A percentile compares a stretch with the other conserved stretches of the same genome.
Conservation (phyloP, 2,329 filamentous ascomycete species). For the Aspergillus clavatus region DNA sequence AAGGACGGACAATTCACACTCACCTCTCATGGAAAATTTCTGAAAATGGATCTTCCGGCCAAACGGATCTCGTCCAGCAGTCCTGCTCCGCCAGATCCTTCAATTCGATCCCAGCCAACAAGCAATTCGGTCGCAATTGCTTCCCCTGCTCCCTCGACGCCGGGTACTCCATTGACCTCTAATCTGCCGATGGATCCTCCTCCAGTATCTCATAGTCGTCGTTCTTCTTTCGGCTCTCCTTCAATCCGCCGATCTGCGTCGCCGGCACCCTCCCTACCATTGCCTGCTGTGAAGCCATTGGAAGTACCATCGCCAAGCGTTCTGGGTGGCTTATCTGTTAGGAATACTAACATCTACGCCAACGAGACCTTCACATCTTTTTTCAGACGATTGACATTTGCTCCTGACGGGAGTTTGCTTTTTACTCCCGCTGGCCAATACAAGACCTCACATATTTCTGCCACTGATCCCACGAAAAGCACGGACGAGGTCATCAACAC, state of each 20-base stretch:
- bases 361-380: conserved; percentile 97
- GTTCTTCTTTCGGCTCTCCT: conserved; percentile 83
- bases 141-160: conserved; percentile 84
- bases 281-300: conserved; percentile 92
- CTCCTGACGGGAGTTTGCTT: conserved; percentile 87
- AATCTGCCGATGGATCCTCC: conserved; percentile 95
- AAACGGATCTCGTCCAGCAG: conserved; percentile 87
- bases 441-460: conserved; percentile 67
- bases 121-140: conserved; percentile 53
- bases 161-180: conserved; percentile 85
- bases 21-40: conserved; percentile 70
- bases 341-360: conserved; percentile 86
- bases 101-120: conserved; percentile 28
- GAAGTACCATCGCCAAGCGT: conserved; percentile 76
- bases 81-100: conserved; percentile 79
- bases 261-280: conserved; percentile 84
- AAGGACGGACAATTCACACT: conserved; percentile 95
- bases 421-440: conserved; percentile 95
- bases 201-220: conserved; percentile 80
- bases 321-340: conserved; percentile 60
- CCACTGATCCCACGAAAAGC: conserved; percentile 64
- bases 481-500: conserved; percentile 90
- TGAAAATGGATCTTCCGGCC: conserved; percentile 89
- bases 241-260: conserved; percentile 83
- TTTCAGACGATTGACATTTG: conserved; percentile 88